Evolutionary conservation across 1,139 yeast species (phyloP), one percentile per base, ranked within the genome.

Genomic region (Yamadazyma atmosphaerica): DNA sequence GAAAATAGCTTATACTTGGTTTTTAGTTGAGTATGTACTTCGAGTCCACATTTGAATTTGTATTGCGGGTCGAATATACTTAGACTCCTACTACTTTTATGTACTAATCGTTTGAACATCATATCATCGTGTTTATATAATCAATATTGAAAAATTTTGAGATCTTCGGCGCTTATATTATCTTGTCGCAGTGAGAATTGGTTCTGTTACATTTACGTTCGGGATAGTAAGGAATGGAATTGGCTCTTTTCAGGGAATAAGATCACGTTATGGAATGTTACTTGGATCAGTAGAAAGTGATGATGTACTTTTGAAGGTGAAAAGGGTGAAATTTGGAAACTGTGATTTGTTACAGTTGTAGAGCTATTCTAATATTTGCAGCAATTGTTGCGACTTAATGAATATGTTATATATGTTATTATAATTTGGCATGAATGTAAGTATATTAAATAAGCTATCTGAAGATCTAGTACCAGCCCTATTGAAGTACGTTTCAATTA

Each of bases 11-110:
- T 92, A 43, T 76, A 69, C 31, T 65, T 60, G 0, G 97, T 87
- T 46, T 79, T 74, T 38, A 92, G 65, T 59, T 92, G 98, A 1
- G 97, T 86, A 56, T 92, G 98, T 32, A 92, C 86, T 59, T 92
- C 98, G 30, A 92, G 65, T 0, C 98, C 98, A 56, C 96, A 86
- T 55, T 83, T 86, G 50, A 90, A 68, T 40, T 66, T 58, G 47
- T 58, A 68, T 12, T 35, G 25, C 1, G 51, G 47, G 28, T 46
- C 43, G 18, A 47, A 37, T 30, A 37, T 37, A 43, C 9, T 28
- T 30, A 14, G 35, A n/a, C n/a, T n/a, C n/a, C n/a, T 11, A 19
- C 19, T 11, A 11, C 37, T 27, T 2, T 14, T 13, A 35, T 39
- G 44, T 2, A 43, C 14, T 16, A 37, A 35, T 16, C 45, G 39